Conservation (phyloP, 352 stramenopile genomes). For the Globisporangium carolinianum region DNA sequence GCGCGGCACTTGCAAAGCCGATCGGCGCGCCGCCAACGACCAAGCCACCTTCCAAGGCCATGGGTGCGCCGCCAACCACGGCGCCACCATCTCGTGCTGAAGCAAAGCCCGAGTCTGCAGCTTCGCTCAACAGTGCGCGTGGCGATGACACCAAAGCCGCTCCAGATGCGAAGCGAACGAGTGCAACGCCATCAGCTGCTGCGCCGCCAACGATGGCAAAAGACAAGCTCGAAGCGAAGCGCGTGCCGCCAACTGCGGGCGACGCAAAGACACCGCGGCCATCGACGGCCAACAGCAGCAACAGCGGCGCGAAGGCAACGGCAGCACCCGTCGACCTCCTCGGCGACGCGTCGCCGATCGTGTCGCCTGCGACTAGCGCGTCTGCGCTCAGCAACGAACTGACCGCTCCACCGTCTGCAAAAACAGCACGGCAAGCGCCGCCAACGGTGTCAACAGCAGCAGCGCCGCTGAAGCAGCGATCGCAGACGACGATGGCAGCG, state of each 20-base stretch:
- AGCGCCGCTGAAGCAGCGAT: background rate
- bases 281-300: background rate
- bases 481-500: background rate
- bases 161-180: conserved; percentile 1
- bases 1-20: conserved; percentile 17
- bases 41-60: conserved; percentile 1
- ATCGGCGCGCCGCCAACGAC: conserved; percentile 14
- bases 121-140: background rate
- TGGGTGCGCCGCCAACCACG: conserved; percentile 3
- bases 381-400: conserved; percentile 8
- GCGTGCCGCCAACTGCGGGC: background rate
- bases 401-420: conserved; percentile 14
- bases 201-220: background rate
- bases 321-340: conserved; percentile 36
- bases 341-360: conserved; percentile 17
- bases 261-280: conserved; percentile 11
- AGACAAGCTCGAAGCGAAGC: conserved; percentile 4
- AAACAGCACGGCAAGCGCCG: conserved; percentile 15
- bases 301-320: conserved; percentile 12
- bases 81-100: conserved; percentile 13
- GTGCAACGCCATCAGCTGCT: background rate
- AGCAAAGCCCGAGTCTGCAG: conserved; percentile 15
- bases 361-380: conserved; percentile 15
- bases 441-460: conserved; percentile 1
- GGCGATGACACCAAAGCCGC: conserved; percentile 1